Evolutionary conservation across 768 basidiomycete genomes (phyloP).

Genomic region (Trametes cingulata): DNA sequence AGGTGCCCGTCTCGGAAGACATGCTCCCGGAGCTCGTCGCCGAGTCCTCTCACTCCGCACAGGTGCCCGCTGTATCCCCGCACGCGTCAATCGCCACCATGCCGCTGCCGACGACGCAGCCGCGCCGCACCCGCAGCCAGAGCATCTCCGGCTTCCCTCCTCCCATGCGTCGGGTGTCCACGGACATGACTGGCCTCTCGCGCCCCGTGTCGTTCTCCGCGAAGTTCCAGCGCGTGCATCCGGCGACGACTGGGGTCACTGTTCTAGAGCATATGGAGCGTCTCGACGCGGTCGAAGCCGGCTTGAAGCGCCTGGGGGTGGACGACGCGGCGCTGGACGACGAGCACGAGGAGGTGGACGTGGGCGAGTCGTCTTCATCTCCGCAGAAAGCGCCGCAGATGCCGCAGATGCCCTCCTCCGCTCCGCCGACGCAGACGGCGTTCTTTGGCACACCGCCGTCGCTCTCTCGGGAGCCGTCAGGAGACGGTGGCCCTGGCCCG

Average conservation of each 20-base stretch:
- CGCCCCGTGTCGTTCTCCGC: constrained; percentile 81
- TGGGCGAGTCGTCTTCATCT: constrained; percentile 47
- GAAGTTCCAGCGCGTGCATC: constrained; percentile 83
- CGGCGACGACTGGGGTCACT: constrained; percentile 83
- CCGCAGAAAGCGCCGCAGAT: background rate
- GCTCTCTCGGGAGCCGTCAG: constrained; percentile 6
- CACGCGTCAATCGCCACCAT: constrained; percentile 62
- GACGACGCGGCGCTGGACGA: constrained; percentile 53
- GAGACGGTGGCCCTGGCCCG: constrained; percentile 4
- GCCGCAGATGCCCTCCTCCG: constrained; percentile 2
- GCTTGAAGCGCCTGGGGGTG: constrained; percentile 69
- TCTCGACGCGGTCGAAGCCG: constrained; percentile 79
- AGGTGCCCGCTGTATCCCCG: constrained; percentile 45
- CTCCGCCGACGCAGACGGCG: constrained; percentile 18
- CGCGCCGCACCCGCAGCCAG: constrained; percentile 57
- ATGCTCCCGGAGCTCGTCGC: constrained; percentile 36
- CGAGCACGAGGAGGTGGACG: constrained; percentile 63
- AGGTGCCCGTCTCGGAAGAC: constrained; percentile 71
- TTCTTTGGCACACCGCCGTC: constrained; percentile 7
- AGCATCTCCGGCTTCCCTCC: constrained; percentile 67
- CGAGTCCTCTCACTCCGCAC: constrained; percentile 34
- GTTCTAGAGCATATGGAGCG: constrained; percentile 85
- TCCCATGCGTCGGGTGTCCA: constrained; percentile 63
- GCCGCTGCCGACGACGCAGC: constrained; percentile 55
- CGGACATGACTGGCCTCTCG: constrained; percentile 60